Evolutionary conservation across 164 flowering plant species (phyloP).

Genomic region (Magnolia sinica): DNA sequence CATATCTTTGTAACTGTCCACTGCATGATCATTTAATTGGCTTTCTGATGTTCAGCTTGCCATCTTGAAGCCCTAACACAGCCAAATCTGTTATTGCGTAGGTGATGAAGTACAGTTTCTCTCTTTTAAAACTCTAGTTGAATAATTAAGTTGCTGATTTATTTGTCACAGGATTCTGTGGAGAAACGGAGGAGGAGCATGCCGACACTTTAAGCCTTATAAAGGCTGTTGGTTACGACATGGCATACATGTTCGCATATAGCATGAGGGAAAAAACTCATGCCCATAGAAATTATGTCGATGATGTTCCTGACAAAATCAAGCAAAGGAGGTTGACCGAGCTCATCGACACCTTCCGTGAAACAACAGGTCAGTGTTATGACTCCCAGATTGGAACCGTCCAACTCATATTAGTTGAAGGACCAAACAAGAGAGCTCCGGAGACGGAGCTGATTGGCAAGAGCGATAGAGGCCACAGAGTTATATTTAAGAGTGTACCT

Average conservation of each 20-base stretch:
- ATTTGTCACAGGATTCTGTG: constrained; percentile 76
- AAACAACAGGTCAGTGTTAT: constrained; percentile 73
- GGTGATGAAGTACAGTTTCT: not conserved
- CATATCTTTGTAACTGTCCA: not conserved
- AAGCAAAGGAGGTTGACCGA: constrained; percentile 89
- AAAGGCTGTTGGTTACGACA: constrained; percentile 81
- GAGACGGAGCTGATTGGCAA: constrained; percentile 87
- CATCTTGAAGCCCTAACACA: not conserved
- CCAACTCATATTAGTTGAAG: constrained; percentile 87
- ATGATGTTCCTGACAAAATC: constrained; percentile 78
- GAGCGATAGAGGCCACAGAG: constrained; percentile 84
- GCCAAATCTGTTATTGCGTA: not conserved
- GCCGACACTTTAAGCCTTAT: constrained; percentile 74
- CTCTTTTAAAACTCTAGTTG: not conserved
- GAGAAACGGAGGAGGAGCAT: constrained; percentile 95
- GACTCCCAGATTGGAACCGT: constrained; percentile 70
- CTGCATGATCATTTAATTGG: not conserved
- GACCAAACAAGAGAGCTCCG: constrained; percentile 93
- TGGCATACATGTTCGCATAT: constrained; percentile 99
- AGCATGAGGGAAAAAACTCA: constrained; percentile 99
- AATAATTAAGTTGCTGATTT: not conserved
- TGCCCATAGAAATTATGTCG: constrained; percentile 82
- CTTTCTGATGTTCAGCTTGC: not conserved
- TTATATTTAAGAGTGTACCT: constrained; percentile 43
- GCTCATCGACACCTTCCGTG: constrained; percentile 83